Conservation (phyloP, 1,284 basidiomycete species). For the Leucoagaricus sp. region DNA sequence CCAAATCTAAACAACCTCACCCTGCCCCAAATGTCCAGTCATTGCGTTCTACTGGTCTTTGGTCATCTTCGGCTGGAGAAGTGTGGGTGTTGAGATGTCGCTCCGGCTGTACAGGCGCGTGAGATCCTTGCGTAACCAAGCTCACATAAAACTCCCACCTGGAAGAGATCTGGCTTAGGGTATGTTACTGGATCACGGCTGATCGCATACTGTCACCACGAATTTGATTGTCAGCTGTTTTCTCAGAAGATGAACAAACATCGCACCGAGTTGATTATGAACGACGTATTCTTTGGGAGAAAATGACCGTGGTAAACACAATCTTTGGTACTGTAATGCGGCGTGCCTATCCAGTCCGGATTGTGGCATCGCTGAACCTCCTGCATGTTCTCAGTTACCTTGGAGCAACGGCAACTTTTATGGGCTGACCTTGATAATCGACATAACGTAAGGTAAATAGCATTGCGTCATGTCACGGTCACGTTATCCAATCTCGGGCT, state of each 20-base stretch:
- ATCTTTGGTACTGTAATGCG: slow-evolving; percentile 32
- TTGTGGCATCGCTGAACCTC: slow-evolving; percentile 34
- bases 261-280: slow-evolving; percentile 34
- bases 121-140: neutral
- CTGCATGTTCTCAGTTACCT: slow-evolving; percentile 15
- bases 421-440: slow-evolving; percentile 24
- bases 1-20: too few relatives aligned
- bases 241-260: too few relatives aligned
- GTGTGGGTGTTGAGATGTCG: slow-evolving; percentile 29
- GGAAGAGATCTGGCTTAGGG: slow-evolving; percentile 23
- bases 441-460: slow-evolving; percentile 28
- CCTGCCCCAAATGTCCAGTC: slow-evolving; percentile 27
- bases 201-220: slow-evolving; percentile 30
- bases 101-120: slow-evolving; percentile 22
- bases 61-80: slow-evolving; percentile 28
- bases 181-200: slow-evolving; percentile 32
- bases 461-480: too few relatives aligned
- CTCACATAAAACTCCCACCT: slow-evolving; percentile 17
- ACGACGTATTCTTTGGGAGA: slow-evolving; percentile 34
- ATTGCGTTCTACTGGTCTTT: slow-evolving; percentile 27
- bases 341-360: slow-evolving; percentile 35
- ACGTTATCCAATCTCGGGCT: too few relatives aligned
- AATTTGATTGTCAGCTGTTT: neutral
- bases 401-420: neutral
- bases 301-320: slow-evolving; percentile 32